phyloP scores from a whole-genome alignment of 1,284 basidiomycete species.

The Cutaneotrichosporon sp. region DNA sequence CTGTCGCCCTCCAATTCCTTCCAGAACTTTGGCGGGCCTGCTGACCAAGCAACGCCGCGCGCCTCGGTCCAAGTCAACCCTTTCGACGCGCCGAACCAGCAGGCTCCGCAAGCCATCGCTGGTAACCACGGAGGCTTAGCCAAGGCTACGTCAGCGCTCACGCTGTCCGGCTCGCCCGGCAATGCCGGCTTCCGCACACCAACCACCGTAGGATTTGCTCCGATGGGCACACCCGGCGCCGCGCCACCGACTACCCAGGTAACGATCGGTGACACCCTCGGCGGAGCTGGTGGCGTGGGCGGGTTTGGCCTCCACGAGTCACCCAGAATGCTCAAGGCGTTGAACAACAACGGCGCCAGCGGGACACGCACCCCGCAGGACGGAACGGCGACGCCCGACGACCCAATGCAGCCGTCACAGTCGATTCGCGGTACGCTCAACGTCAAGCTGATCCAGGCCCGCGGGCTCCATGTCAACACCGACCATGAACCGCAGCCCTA shows the following conservation, averaged over 20 bases:
- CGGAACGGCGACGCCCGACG: constrained; percentile 20
- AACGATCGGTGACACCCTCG: constrained; percentile 48
- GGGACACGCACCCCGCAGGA: constrained; percentile 38
- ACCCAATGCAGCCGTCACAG: constrained; percentile 11
- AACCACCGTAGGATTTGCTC: constrained; percentile 46
- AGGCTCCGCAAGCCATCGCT: constrained; percentile 28
- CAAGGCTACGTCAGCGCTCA: constrained; percentile 45
- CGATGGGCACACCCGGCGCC: constrained; percentile 50
- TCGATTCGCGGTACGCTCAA: constrained; percentile 69
- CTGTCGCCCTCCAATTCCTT: constrained; percentile 46
- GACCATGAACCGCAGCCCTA: constrained; percentile 72
- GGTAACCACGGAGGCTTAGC: constrained; percentile 42
- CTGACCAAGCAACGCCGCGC: constrained; percentile 71
- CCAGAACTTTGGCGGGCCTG: constrained; percentile 51
- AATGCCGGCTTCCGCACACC: constrained; percentile 40
- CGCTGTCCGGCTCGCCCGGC: constrained; percentile 45
- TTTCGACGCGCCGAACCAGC: constrained; percentile 58
- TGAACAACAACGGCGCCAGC: constrained; percentile 27
- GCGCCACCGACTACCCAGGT: constrained; percentile 50
- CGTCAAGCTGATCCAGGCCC: constrained; percentile 91
- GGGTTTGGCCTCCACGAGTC: constrained; percentile 53
- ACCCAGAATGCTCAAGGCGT: constrained; percentile 52
- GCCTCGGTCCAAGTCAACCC: constrained; percentile 63
- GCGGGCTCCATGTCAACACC: constrained; percentile 69
- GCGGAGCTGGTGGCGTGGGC: constrained; percentile 34